These are phyloP conservation scores for Sedum album DNA, from an alignment of 164 flowering plant species.

Conservation along the genomic window DNA sequence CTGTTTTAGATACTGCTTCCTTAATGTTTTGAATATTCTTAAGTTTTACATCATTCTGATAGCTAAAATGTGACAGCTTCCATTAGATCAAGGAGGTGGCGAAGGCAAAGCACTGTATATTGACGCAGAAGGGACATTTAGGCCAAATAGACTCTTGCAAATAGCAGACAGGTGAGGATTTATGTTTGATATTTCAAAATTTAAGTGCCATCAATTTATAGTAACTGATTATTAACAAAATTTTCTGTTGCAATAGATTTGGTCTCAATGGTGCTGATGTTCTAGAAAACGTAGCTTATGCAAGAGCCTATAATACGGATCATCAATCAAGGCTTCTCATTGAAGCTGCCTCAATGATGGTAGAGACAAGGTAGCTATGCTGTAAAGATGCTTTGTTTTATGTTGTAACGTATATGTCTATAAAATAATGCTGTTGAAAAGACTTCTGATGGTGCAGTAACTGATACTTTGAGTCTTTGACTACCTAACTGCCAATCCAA, in stretches of 20 bases:
- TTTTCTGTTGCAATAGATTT: slow-evolving; percentile 41
- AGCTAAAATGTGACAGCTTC: slow-evolving; percentile 53
- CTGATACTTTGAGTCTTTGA: not conserved
- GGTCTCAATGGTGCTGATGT: slow-evolving; percentile 95
- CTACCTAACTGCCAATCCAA: not conserved
- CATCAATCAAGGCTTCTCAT: slow-evolving; percentile 95
- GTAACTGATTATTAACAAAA: not conserved
- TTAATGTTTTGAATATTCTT: no score
- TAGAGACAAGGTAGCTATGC: slow-evolving; percentile 63
- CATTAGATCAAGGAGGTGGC: slow-evolving; percentile 96
- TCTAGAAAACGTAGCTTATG: slow-evolving; percentile 95
- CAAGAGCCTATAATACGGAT: slow-evolving; percentile 98
- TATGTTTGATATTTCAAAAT: not conserved
- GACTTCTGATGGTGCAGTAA: not conserved
- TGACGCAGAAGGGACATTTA: slow-evolving; percentile 96
- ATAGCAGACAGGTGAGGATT: slow-evolving; percentile 78
- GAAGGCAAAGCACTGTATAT: slow-evolving; percentile 97
- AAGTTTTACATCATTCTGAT: not conserved
- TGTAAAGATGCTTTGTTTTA: not conserved
- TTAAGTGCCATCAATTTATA: not conserved
- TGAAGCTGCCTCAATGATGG: slow-evolving; percentile 99
- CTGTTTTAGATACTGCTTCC: no score
- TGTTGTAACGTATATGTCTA: not conserved
- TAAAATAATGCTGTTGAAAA: not conserved
- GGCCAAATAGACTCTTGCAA: slow-evolving; percentile 88